phyloP scores from a whole-genome alignment of 2,329 filamentous ascomycete species.

The Pleomassaria siparia region DNA sequence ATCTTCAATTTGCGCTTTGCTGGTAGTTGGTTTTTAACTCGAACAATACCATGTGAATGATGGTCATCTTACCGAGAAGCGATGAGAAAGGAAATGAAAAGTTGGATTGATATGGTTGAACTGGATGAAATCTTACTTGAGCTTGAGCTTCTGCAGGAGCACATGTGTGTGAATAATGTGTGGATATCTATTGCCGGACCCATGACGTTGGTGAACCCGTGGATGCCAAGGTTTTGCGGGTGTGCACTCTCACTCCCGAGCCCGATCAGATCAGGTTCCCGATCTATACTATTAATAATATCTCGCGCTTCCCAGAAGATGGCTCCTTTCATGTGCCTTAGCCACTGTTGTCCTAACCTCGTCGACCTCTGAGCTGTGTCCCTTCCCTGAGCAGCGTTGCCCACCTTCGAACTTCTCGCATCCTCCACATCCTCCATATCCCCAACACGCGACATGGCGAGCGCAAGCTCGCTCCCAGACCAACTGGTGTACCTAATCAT shows the following conservation, averaged over 20 bases:
- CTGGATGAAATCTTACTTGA: too few species aligned
- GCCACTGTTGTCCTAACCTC: background rate
- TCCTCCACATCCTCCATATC: slow-evolving; percentile 12
- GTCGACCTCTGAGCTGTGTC: background rate
- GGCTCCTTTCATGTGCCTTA: background rate
- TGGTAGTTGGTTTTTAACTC: slow-evolving; percentile 60
- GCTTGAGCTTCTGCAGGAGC: too few species aligned
- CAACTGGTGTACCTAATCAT: slow-evolving; percentile 72
- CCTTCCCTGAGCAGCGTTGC: slow-evolving; percentile 3
- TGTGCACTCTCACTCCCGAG: background rate
- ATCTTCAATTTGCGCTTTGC: slow-evolving; percentile 55
- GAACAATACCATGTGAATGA: slow-evolving; percentile 70
- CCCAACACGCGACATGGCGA: slow-evolving; percentile 26
- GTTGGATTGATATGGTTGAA: background rate
- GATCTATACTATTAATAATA: background rate
- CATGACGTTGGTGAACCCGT: background rate
- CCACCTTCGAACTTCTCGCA: slow-evolving; percentile 21
- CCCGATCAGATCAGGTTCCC: background rate
- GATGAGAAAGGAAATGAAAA: background rate
- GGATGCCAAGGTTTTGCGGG: background rate
- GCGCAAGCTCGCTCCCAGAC: slow-evolving; percentile 33
- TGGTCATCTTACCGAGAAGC: slow-evolving; percentile 52
- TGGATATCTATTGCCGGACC: background rate
- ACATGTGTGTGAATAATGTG: background rate
- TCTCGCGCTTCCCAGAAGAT: background rate